A percentile compares a stretch with the other conserved stretches of the same genome.
phyloP scores from a whole-genome alignment of 345 rosid genomes.

The Nephelium lappaceum region DNA sequence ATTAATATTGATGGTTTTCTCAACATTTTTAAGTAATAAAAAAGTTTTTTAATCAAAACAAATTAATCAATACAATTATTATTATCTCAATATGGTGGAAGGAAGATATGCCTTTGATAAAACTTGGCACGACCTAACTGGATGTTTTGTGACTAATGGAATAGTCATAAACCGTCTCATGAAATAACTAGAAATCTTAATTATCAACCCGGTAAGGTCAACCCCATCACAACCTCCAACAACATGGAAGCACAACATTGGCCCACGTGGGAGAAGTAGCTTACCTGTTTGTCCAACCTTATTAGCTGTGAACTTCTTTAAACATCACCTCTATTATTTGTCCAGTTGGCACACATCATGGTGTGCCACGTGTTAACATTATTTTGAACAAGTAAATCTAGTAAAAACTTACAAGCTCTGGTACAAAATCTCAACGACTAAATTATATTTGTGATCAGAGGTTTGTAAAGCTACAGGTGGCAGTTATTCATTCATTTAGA shows the following conservation, averaged over 20 bases:
- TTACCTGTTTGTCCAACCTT: slow-evolving; percentile 28
- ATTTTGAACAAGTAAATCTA: slow-evolving; percentile 9
- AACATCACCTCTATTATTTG: slow-evolving; percentile 15
- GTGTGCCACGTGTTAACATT: slow-evolving; percentile 25
- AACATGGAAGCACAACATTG: slow-evolving; percentile 28
- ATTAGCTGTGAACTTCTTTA: not conserved
- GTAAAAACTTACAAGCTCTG: not conserved
- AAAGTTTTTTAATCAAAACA: not conserved
- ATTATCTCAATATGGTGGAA: not conserved
- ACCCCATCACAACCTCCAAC: not conserved
- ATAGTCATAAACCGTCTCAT: not conserved
- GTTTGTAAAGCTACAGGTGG: not conserved
- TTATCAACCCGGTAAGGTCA: not conserved
- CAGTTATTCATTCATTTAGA: not conserved
- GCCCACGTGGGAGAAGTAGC: slow-evolving; percentile 34
- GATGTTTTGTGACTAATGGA: not conserved
- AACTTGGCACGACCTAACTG: not conserved
- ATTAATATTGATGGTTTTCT: too few species aligned
- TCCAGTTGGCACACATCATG: not conserved
- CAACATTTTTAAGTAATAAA: too few species aligned
- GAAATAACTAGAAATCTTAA: not conserved
- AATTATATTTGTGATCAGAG: not conserved
- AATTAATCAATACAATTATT: not conserved
- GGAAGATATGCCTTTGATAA: not conserved
- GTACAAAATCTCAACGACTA: slow-evolving; percentile 32